A percentile compares a stretch with the other conserved stretches of the same genome.
These are phyloP conservation scores for Leccinum olivaceopallidum DNA, from an alignment of 768 basidiomycete species.

Conservation along the genomic window DNA sequence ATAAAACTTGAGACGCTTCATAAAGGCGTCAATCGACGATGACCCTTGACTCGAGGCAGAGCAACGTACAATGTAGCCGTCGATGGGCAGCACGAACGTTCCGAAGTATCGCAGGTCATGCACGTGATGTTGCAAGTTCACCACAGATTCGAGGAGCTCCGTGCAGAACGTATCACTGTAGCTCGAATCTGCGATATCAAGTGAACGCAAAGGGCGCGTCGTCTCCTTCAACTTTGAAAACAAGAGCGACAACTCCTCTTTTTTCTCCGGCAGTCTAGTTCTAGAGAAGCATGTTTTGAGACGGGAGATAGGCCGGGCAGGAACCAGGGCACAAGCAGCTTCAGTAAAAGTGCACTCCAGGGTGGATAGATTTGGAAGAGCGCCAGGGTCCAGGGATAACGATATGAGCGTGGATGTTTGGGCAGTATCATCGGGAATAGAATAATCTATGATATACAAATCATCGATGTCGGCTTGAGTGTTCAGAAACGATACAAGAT, in stretches of 20 bases:
- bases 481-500: conserved; percentile 43
- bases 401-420: conserved; percentile 17
- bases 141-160: conserved; percentile 49
- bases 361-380: conserved; percentile 49
- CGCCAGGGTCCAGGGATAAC: conserved; percentile 27
- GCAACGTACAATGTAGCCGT: conserved; percentile 34
- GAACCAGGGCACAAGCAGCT: conserved; percentile 57
- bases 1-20: conserved; percentile 62
- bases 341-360: conserved; percentile 71
- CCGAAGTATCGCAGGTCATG: conserved; percentile 57
- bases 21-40: conserved; percentile 7
- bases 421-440: conserved; percentile 14
- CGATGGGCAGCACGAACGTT: conserved; percentile 62
- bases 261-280: conserved; percentile 48
- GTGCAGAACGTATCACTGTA: conserved; percentile 57
- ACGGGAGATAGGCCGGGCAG: conserved; percentile 57
- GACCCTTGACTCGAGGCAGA: conserved; percentile 4
- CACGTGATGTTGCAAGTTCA: conserved; percentile 35
- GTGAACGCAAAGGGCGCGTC: conserved; percentile 44
- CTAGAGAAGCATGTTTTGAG: conserved; percentile 71
- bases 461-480: conserved; percentile 26
- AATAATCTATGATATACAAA: conserved; percentile 39
- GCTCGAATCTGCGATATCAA: conserved; percentile 63
- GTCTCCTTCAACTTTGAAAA: conserved; percentile 48
- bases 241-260: conserved; percentile 49